These are phyloP conservation scores for Coemansia erecta DNA, from an alignment of 192 early-diverging fungal genomes.

Conservation along the genomic window DNA sequence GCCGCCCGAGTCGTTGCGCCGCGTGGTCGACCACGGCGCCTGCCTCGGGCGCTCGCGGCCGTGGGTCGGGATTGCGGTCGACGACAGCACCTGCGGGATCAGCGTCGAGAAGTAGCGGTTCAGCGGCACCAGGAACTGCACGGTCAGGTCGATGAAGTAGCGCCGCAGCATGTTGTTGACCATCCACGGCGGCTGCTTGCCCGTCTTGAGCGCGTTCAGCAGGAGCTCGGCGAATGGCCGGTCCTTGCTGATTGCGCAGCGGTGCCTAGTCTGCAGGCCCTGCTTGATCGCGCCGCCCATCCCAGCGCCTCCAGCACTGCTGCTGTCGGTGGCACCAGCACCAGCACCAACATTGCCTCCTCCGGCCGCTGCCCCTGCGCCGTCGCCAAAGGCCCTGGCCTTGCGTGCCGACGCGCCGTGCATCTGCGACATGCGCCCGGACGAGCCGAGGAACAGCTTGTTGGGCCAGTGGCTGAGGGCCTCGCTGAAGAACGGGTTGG, in stretches of 20 bases:
- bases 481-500: slow-evolving; percentile 92
- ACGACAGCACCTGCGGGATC: slow-evolving; percentile 64
- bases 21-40: slow-evolving; percentile 1
- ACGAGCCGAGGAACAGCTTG: slow-evolving; percentile 64
- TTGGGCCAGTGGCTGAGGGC: slow-evolving; percentile 92
- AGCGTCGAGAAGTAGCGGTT: slow-evolving; percentile 90
- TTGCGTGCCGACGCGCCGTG: slow-evolving; percentile 28
- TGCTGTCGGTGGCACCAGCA: not conserved
- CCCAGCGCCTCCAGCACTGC: not conserved
- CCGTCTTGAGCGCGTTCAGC: slow-evolving; percentile 67
- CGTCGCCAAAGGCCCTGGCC: slow-evolving; percentile 8
- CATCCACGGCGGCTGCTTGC: slow-evolving; percentile 68
- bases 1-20: slow-evolving; percentile 18
- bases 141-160: slow-evolving; percentile 91
- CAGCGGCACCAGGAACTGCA: slow-evolving; percentile 91
- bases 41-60: not conserved
- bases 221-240: slow-evolving; percentile 74
- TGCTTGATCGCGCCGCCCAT: slow-evolving; percentile 12
- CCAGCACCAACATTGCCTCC: too few relatives aligned
- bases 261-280: slow-evolving; percentile 58
- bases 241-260: slow-evolving; percentile 80
- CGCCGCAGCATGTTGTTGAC: slow-evolving; percentile 90
- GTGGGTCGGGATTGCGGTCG: slow-evolving; percentile 25
- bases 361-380: slow-evolving; percentile 7
- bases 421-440: slow-evolving; percentile 49